Percentiles rank a stretch among this genome's conserved stretches.
Conservation (phyloP, 2,329 filamentous ascomycete species). For the Sphaerulina populicola region DNA sequence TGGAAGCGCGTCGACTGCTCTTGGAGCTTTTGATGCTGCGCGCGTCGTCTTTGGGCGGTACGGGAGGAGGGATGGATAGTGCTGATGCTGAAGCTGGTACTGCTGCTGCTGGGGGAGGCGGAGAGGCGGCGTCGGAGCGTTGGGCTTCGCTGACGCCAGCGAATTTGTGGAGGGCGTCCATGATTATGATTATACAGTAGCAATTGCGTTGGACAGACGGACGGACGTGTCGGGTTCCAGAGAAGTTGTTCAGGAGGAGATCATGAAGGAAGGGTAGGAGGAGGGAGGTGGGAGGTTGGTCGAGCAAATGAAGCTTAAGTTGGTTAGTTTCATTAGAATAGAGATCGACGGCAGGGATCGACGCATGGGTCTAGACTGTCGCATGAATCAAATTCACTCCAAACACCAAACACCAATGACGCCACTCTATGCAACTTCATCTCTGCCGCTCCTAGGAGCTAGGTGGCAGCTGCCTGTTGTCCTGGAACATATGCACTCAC, state of each 20-base stretch:
- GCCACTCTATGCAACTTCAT: no score
- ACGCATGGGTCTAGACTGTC: no score
- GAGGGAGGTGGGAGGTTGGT: no score
- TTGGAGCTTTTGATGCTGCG: neutral
- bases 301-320: no score
- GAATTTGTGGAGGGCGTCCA: conserved; percentile 32
- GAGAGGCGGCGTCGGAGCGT: conserved; percentile 18
- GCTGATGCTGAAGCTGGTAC: conserved; percentile 20
- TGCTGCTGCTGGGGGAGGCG: conserved; percentile 10
- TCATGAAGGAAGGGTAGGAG: neutral
- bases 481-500: no score
- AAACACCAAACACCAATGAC: no score
- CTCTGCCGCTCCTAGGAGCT: no score
- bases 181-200: conserved; percentile 11
- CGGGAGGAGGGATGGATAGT: conserved; percentile 16
- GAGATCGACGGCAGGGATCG: no score
- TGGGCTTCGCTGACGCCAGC: conserved; percentile 30
- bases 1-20: conserved; percentile 23
- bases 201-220: neutral
- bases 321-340: no score
- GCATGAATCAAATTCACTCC: no score
- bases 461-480: no score
- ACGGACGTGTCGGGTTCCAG: neutral
- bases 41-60: conserved; percentile 13
- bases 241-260: neutral